Conservation (phyloP, 495 filamentous ascomycete genomes). For the Paragyromitra xinjiangensis region DNA sequence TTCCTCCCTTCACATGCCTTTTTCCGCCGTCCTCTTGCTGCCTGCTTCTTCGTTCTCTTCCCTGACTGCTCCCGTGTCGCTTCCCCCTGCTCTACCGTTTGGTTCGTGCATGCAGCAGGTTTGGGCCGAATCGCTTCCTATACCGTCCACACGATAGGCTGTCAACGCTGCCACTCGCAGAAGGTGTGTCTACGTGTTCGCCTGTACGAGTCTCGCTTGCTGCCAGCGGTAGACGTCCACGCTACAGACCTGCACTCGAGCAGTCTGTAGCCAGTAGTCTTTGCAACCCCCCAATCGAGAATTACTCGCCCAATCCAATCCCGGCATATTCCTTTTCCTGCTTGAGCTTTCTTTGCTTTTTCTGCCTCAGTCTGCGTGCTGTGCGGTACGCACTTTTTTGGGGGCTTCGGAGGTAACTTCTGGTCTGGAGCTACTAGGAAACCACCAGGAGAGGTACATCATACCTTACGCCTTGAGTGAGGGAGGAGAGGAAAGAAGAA, state of each 20-base stretch:
- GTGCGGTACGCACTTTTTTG: constrained; percentile 18
- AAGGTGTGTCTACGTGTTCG: constrained; percentile 53
- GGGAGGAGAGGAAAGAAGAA: not conserved
- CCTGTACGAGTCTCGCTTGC: constrained; percentile 49
- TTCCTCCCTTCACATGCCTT: constrained; percentile 35
- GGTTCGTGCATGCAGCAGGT: constrained; percentile 40
- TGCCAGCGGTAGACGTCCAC: constrained; percentile 53
- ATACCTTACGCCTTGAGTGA: constrained; percentile 23
- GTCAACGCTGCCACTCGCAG: constrained; percentile 40
- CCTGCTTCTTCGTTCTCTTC: constrained; percentile 26
- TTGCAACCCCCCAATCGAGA: constrained; percentile 40
- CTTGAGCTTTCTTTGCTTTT: constrained; percentile 29
- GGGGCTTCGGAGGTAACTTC: constrained; percentile 15
- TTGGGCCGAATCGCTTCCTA: constrained; percentile 49
- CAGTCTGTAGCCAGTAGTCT: constrained; percentile 39
- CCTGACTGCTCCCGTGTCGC: constrained; percentile 48
- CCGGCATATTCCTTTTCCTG: constrained; percentile 20
- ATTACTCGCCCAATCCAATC: constrained; percentile 25
- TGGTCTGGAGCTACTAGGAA: constrained; percentile 29
- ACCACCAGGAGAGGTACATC: constrained; percentile 22
- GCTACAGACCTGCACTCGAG: constrained; percentile 49
- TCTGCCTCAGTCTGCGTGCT: constrained; percentile 20
- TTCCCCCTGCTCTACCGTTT: constrained; percentile 48
- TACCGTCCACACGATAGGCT: constrained; percentile 42
- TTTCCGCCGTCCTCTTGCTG: constrained; percentile 1